Conservation (phyloP, 345 rosid genomes). For the Gossypium raimondii region DNA sequence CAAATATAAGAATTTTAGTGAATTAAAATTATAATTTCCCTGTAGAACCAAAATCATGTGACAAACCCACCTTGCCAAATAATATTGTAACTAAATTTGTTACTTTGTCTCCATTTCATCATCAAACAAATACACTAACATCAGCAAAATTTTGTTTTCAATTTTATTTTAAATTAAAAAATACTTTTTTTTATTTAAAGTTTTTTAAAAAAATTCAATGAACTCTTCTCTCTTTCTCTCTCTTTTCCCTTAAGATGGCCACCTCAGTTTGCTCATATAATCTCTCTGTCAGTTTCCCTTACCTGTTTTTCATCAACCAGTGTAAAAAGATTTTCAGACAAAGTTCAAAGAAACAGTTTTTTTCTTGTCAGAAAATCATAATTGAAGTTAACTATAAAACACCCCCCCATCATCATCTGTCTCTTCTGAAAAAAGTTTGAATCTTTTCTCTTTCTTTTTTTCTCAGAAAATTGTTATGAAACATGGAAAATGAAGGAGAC, state of each 20-base stretch:
- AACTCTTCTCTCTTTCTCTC: not conserved
- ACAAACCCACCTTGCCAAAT: not conserved
- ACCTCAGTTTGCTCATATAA: not conserved
- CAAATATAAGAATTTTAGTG: too few species aligned
- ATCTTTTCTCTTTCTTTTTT: not conserved
- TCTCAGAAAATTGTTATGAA: conserved; percentile 9
- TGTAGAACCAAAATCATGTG: not conserved
- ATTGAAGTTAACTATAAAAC: not conserved
- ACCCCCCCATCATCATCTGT: not conserved
- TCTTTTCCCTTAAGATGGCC: not conserved
- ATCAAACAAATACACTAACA: not conserved
- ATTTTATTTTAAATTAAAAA: not conserved
- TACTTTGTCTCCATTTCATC: not conserved
- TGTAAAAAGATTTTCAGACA: not conserved
- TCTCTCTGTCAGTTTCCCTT: not conserved
- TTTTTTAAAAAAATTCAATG: not conserved
- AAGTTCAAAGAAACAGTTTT: not conserved
- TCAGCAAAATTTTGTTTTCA: not conserved
- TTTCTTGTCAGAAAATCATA: not conserved
- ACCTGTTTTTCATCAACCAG: not conserved
- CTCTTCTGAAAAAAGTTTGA: conserved; percentile 7
- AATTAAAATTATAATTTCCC: not conserved
- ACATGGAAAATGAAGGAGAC: conserved; percentile 35
- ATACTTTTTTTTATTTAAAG: not conserved
- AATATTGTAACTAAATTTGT: too few species aligned